These are phyloP conservation scores for Leonotis leonurus DNA, from an alignment of 257 asterid species.

Conservation along the genomic window DNA sequence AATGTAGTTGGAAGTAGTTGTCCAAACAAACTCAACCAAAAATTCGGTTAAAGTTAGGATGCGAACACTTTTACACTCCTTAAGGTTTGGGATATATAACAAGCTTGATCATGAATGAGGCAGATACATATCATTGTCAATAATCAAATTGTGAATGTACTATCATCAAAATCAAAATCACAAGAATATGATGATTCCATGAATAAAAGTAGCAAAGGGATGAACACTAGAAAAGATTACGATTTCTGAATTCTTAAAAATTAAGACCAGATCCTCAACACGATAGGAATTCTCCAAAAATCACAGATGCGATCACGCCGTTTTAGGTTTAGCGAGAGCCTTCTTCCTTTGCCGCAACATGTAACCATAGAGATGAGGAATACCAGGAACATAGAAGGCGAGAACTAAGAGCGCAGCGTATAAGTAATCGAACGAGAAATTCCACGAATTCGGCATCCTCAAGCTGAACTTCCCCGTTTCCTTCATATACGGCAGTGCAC, in stretches of 20 bases:
- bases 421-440: slow-evolving; percentile 72
- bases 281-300: neutral
- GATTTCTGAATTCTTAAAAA: neutral
- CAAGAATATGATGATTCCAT: neutral
- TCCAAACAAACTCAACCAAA: no score
- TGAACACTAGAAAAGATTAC: no score
- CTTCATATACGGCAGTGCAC: slow-evolving; percentile 61
- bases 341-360: slow-evolving; percentile 88
- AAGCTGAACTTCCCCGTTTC: slow-evolving; percentile 54
- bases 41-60: no score
- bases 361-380: slow-evolving; percentile 71
- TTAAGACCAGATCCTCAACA: neutral
- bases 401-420: slow-evolving; percentile 51
- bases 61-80: no score
- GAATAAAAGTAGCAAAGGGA: neutral
- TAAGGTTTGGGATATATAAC: no score
- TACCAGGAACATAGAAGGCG: slow-evolving; percentile 70
- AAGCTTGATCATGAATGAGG: no score
- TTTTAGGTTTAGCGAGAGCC: slow-evolving; percentile 67
- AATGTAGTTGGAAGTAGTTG: no score
- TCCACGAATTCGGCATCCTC: slow-evolving; percentile 78
- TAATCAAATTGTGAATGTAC: no score
- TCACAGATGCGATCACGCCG: slow-evolving; percentile 21
- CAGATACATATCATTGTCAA: no score
- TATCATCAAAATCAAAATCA: no score